Percentiles rank a stretch among this genome's conserved stretches.
Evolutionary conservation across 2,329 filamentous ascomycete species (phyloP).

Genomic region (Ceratocystis papillata): DNA sequence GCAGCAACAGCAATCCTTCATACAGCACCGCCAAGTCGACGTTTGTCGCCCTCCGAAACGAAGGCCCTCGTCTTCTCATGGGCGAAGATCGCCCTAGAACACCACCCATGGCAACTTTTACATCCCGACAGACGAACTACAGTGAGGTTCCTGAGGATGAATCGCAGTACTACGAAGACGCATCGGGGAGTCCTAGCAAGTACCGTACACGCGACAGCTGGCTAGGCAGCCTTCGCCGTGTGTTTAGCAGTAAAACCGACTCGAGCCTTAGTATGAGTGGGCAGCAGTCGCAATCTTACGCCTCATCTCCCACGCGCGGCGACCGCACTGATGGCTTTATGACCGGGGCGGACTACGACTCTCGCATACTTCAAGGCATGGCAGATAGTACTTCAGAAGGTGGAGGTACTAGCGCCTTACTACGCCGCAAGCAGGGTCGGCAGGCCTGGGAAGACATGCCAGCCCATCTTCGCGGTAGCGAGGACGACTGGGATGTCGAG

Average conservation of each 20-base stretch:
- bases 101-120: constrained; percentile 2
- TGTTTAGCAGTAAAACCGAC: constrained; percentile 41
- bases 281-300: constrained; percentile 26
- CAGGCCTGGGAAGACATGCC: constrained; percentile 40
- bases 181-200: constrained; percentile 48
- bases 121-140: constrained; percentile 25
- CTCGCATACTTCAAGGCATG: constrained; percentile 34
- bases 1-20: constrained; percentile 31
- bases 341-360: constrained; percentile 32
- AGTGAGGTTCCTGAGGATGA: constrained; percentile 29
- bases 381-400: constrained; percentile 33
- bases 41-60: constrained; percentile 43
- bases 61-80: constrained; percentile 42
- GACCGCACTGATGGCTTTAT: constrained; percentile 32
- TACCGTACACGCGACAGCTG: constrained; percentile 48
- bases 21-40: constrained; percentile 46
- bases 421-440: constrained; percentile 46
- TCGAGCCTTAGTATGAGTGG: constrained; percentile 26
- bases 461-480: constrained; percentile 32
- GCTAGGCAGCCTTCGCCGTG: constrained; percentile 57
- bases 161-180: constrained; percentile 31
- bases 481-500: constrained; percentile 70
- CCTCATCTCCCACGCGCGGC: constrained; percentile 28
- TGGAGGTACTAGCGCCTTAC: constrained; percentile 32
- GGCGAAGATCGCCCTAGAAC: constrained; percentile 25